Base-by-base conservation (phyloP, 2,329 filamentous ascomycete genomes). In the Helotiales sp. region DNA sequence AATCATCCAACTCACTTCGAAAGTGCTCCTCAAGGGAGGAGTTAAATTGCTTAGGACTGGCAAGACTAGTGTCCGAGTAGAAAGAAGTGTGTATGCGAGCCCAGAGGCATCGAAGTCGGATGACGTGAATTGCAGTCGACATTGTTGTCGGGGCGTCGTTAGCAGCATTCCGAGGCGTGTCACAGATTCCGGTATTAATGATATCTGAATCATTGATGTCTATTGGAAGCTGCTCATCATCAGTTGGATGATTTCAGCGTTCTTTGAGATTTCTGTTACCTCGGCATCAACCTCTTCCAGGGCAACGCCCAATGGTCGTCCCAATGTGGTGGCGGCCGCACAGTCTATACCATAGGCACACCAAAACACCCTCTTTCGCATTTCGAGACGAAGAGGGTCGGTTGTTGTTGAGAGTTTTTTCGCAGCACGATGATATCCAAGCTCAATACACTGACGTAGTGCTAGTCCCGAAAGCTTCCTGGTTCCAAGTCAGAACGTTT, bases 381-480 rank as follows among this genome's bases (percentile, higher is more conserved):
- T 68, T 46, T 73, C 68, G 15, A 55, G 61, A 1, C 61, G 61
- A 4, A 72, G 42, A 1, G 53, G 33, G 51, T 69, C 65, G 5
- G 54, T 52, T 1, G 51, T 57, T 1, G 4, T 34, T 10, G 53
- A 49, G 25, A 57, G 64, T 12, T 48, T 62, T 24, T 62, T 56
- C n/a, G 62, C 59, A 56, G 63, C 71, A 36, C 71, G 66, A 55
- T 73, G 70, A 49, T 72, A 73, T n/a, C 70, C 71, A 27, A 73
- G 68, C 52, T 72, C 70, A n/a, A 72, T 65, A 44, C 69, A 72
- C 40, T 71, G 70, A 2, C 71, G 66, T 7, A 73, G 64, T n/a
- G 70, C 70, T 63, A 71, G 65, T 3, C 71, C 71, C 12, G 70
- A 71, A 8, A 73, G 57, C 55, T 71, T 73, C 71, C 67, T 67